Evolutionary conservation across 768 basidiomycete genomes (phyloP).

Genomic region (Termitomyces bulborhizus): DNA sequence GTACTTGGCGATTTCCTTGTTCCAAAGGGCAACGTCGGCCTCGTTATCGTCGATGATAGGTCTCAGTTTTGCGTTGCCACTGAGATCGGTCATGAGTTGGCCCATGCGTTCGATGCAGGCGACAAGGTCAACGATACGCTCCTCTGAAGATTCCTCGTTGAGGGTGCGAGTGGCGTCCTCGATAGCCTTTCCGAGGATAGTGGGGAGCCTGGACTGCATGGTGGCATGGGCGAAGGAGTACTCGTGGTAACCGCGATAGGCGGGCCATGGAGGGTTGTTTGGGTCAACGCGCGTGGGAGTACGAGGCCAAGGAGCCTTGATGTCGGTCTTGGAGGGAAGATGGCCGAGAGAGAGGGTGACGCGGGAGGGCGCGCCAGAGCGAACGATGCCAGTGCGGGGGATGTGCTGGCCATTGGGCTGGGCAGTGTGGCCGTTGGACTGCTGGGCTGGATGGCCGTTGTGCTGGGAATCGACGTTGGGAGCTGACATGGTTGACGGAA

Average conservation of each 20-base stretch:
- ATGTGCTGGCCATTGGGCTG: not conserved
- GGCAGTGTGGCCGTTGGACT: too few relatives aligned
- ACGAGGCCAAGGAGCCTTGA: conserved; percentile 67
- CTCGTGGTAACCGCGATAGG: conserved; percentile 75
- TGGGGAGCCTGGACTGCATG: conserved; percentile 93
- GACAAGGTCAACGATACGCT: conserved; percentile 77
- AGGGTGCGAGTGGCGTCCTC: conserved; percentile 87
- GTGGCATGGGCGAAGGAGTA: conserved; percentile 88
- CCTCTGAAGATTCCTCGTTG: conserved; percentile 80
- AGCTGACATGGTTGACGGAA: conserved; percentile 9
- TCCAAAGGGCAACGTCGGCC: conserved; percentile 92
- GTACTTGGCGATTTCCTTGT: conserved; percentile 93
- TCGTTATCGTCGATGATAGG: conserved; percentile 89
- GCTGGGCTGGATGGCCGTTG: not conserved
- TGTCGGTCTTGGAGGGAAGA: conserved; percentile 66
- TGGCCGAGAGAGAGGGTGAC: conserved; percentile 73
- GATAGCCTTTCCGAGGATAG: conserved; percentile 93
- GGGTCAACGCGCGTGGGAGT: conserved; percentile 77
- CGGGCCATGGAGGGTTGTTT: conserved; percentile 81
- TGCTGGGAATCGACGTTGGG: not conserved
- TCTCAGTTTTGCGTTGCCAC: conserved; percentile 75
- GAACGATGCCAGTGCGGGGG: not conserved
- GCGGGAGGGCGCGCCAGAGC: conserved; percentile 41
- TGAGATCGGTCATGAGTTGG: conserved; percentile 80
- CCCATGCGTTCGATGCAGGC: conserved; percentile 88